Evolutionary conservation across 352 stramenopile genomes (phyloP).

Genomic region (Globisporangium alternatum): DNA sequence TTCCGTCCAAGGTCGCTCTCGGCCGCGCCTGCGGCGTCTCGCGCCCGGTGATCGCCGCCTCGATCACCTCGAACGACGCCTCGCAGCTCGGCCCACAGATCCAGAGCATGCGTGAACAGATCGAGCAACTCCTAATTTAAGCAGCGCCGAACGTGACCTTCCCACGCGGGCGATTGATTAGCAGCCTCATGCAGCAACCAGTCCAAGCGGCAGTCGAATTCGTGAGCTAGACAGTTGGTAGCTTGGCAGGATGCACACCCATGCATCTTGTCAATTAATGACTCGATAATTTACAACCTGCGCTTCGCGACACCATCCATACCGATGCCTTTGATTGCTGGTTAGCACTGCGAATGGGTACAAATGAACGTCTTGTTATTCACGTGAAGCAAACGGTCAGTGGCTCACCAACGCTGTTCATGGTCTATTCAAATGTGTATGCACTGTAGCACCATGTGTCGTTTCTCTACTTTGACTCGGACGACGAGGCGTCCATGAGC

Average conservation of each 20-base stretch:
- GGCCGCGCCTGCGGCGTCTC: conserved; percentile 99
- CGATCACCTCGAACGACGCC: conserved; percentile 99
- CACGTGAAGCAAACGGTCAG: no score
- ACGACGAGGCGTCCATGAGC: conserved; percentile 72
- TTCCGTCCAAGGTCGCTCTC: conserved; percentile 97
- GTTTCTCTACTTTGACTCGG: not conserved
- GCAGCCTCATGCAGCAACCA: conserved; percentile 13
- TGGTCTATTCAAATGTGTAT: conserved; percentile 6
- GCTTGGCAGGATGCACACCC: not conserved
- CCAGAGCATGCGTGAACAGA: conserved; percentile 99
- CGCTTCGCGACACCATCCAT: not conserved
- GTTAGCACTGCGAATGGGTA: not conserved
- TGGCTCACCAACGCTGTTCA: no score
- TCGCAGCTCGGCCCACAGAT: conserved; percentile 99
- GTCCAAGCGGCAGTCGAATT: not conserved
- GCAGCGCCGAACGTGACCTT: not conserved
- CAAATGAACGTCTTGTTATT: no score
- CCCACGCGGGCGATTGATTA: conserved; percentile 11
- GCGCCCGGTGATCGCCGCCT: conserved; percentile 97
- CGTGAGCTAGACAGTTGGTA: not conserved
- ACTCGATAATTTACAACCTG: conserved; percentile 5
- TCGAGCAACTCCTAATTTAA: conserved; percentile 99
- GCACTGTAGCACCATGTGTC: not conserved
- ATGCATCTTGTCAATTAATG: not conserved
- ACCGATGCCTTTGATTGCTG: not conserved